Base-by-base conservation (phyloP, 2,329 filamentous ascomycete species). In the Metarhizium guizhouense region DNA sequence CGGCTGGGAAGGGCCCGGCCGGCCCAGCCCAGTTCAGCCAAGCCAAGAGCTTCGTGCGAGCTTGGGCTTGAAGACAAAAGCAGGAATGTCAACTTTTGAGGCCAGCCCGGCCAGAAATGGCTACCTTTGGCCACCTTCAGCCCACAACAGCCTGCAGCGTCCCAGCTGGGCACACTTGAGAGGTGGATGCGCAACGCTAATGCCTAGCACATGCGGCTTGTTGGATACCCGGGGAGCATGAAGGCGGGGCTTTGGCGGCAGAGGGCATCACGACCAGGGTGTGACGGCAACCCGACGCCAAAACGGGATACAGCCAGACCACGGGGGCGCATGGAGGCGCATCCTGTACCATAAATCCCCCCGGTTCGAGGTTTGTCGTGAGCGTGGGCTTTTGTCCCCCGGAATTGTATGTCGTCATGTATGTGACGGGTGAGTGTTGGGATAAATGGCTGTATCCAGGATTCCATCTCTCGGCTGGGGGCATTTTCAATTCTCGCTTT, bases 141-240 rank as follows among this genome's bases (percentile, higher is more conserved):
- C 45, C 45, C 8, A 5, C 30, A 18, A 18, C 20, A 29, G 48
- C 48, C 48, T 34, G 11, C 45, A 50, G 38, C 10, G 54, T 25
- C 45, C 50, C 54, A 47, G 51, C 47, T 50, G 29, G 32, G 54
- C 50, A 34, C 48, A 18, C 47, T 29, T 36, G 53, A 54, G 47
- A 56, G 52, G 55, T 40, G 36, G 49, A 48, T 57, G 48, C 48
- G 52, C 52, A 30, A 49, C 49, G 49, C 55, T 38, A 52, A 42
- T 54, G 48, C 48, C 51, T 52, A 49, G 55, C 49, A 52, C 47
- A 34, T 43, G 52, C 55, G 48, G 51, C 40, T 45, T 52, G 48
- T 47, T 54, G 55, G 52, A 48, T 56, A 51, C 52, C 55, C 40
- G 55, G 55, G 51, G 53, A 42, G 51, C 45, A 42, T 20, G 55